phyloP scores from a whole-genome alignment of 1,284 basidiomycete species.

The Ceratobasidium sp. region DNA sequence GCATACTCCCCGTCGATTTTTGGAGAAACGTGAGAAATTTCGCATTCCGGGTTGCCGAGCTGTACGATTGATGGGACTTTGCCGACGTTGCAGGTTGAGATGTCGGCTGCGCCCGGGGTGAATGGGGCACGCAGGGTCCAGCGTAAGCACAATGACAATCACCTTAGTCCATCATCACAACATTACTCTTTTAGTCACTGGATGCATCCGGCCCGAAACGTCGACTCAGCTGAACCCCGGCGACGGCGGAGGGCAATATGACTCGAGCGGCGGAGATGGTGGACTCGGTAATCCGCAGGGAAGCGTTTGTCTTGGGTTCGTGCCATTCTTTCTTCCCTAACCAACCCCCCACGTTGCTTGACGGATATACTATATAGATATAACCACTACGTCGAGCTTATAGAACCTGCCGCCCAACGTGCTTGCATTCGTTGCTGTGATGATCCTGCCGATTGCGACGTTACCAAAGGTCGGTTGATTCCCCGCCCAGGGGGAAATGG shows the following conservation, averaged over 20 bases:
- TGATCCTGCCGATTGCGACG: slow-evolving; percentile 48
- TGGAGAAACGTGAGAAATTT: slow-evolving; percentile 47
- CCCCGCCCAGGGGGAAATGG: neutral
- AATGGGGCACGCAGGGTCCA: slow-evolving; percentile 43
- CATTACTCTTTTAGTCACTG: slow-evolving; percentile 29
- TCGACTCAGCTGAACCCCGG: slow-evolving; percentile 45
- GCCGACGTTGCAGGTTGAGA: slow-evolving; percentile 8
- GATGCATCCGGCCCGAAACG: slow-evolving; percentile 45
- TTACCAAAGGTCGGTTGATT: slow-evolving; percentile 44
- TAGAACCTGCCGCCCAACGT: slow-evolving; percentile 51
- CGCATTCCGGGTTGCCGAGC: neutral
- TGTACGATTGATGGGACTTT: neutral
- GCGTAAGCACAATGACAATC: slow-evolving; percentile 20
- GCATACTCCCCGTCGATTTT: slow-evolving; percentile 47
- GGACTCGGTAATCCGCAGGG: slow-evolving; percentile 51
- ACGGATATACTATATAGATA: slow-evolving; percentile 44
- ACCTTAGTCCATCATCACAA: neutral
- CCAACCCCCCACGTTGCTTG: neutral
- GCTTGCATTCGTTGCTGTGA: slow-evolving; percentile 53
- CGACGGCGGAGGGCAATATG: slow-evolving; percentile 54
- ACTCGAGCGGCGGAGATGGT: slow-evolving; percentile 52
- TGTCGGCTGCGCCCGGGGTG: slow-evolving; percentile 42
- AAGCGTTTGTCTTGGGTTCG: slow-evolving; percentile 50
- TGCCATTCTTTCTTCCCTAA: neutral
- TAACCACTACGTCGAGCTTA: slow-evolving; percentile 52